These are phyloP conservation scores for Wickerhamiella sorbophila DNA, from an alignment of 805 yeast genomes.

Conservation along the genomic window DNA sequence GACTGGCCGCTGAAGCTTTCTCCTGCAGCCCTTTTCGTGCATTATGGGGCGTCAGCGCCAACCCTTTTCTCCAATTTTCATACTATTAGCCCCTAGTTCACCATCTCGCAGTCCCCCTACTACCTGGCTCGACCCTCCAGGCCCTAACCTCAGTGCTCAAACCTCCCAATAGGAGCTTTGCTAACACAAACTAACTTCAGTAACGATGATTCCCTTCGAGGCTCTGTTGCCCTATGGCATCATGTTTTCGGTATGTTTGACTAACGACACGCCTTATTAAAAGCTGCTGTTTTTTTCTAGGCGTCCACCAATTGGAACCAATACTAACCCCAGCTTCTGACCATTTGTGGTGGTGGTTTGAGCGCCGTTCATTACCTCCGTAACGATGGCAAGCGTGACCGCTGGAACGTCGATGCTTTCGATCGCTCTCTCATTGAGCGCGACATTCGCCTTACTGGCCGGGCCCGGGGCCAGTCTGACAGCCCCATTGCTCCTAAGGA, in stretches of 20 bases:
- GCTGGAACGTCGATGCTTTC: conserved; percentile 41
- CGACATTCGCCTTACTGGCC: conserved; percentile 65
- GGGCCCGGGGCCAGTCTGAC: conserved; percentile 51
- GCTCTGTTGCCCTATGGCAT: conserved; percentile 48
- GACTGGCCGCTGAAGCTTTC: no score
- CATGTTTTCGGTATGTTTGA: conserved; percentile 34
- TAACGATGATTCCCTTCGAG: conserved; percentile 51
- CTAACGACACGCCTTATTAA: neutral
- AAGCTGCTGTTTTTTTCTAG: neutral
- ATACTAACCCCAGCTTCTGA: conserved; percentile 27
- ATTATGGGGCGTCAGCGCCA: no score
- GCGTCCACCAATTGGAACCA: neutral
- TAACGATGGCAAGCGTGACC: conserved; percentile 39
- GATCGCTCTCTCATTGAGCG: conserved; percentile 46
- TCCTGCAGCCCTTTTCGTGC: no score
- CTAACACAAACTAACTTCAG: neutral
- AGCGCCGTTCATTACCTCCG: conserved; percentile 30
- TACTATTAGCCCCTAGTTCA: no score
- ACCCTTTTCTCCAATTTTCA: no score
- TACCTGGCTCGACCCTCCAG: no score
- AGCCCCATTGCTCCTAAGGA: conserved; percentile 59
- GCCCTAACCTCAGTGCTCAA: neutral
- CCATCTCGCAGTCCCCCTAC: no score
- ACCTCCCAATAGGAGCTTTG: neutral
- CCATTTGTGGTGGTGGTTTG: conserved; percentile 41